These are phyloP conservation scores for Claviceps capensis DNA, from an alignment of 2,329 filamentous ascomycete species.

Conservation along the genomic window DNA sequence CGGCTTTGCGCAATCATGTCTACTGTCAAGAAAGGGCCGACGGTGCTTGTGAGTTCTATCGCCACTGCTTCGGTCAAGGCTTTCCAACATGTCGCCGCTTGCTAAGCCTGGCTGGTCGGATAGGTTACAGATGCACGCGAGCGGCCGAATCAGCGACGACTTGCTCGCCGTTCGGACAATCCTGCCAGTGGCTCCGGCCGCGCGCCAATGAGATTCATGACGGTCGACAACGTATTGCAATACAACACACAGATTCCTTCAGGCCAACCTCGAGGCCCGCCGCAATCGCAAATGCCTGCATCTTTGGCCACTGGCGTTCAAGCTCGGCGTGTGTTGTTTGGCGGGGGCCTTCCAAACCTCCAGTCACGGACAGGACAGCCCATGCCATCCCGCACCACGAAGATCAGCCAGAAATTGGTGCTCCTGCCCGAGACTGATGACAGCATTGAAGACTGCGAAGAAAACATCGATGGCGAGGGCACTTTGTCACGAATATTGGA, in stretches of 20 bases:
- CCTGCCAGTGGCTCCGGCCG: conserved; percentile 16
- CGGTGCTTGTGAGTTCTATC: conserved; percentile 37
- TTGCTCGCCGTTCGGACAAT: conserved; percentile 21
- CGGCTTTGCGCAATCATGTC: conserved; percentile 19
- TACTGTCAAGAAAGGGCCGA: conserved; percentile 41
- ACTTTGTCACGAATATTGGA: conserved; percentile 25
- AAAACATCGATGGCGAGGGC: conserved; percentile 38
- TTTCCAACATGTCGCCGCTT: not conserved
- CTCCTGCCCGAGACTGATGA: conserved; percentile 69
- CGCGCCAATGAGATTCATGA: conserved; percentile 59
- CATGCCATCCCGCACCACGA: conserved; percentile 76
- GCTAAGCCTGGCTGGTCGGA: conserved; percentile 6
- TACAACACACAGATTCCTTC: conserved; percentile 92
- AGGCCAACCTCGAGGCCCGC: conserved; percentile 69
- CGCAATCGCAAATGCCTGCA: conserved; percentile 27
- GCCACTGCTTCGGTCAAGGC: not conserved
- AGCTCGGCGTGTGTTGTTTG: conserved; percentile 15
- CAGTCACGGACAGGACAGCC: conserved; percentile 37
- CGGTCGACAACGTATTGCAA: conserved; percentile 88
- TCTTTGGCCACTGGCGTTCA: conserved; percentile 8
- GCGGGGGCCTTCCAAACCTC: conserved; percentile 26
- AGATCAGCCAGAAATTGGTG: conserved; percentile 94
- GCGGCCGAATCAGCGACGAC: conserved; percentile 18
- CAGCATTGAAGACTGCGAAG: conserved; percentile 41
- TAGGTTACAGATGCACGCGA: conserved; percentile 27